phyloP scores from a whole-genome alignment of 2,329 filamentous ascomycete genomes.

The Neocucurbitaria cava region DNA sequence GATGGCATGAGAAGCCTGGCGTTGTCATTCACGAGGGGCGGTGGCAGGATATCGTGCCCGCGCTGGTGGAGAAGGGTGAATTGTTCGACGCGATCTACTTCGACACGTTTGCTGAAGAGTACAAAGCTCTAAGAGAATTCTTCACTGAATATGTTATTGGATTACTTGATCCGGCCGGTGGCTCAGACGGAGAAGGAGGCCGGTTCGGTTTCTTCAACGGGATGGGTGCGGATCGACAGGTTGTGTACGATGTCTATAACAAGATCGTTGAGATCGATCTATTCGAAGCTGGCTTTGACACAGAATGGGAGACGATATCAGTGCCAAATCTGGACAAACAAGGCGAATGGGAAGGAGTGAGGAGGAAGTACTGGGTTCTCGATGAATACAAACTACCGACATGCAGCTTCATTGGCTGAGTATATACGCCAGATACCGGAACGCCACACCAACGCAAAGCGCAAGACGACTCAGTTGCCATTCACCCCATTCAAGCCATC shows the following conservation, averaged over 20 bases:
- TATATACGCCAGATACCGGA: slow-evolving; percentile 10
- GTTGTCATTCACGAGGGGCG: slow-evolving; percentile 57
- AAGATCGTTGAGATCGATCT: slow-evolving; percentile 89
- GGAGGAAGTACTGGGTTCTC: slow-evolving; percentile 88
- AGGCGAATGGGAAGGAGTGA: slow-evolving; percentile 87
- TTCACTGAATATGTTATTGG: slow-evolving; percentile 87
- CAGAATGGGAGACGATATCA: slow-evolving; percentile 80
- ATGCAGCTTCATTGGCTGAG: slow-evolving; percentile 74
- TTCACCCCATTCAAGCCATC: slow-evolving; percentile 29
- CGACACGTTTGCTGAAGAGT: slow-evolving; percentile 96
- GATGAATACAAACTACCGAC: slow-evolving; percentile 77
- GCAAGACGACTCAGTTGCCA: slow-evolving; percentile 12
- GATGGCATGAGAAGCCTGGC: slow-evolving; percentile 58
- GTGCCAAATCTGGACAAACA: slow-evolving; percentile 75
- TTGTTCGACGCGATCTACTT: slow-evolving; percentile 76
- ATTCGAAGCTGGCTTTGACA: slow-evolving; percentile 85
- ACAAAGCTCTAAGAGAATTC: slow-evolving; percentile 82
- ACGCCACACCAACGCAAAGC: slow-evolving; percentile 14
- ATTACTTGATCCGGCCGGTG: slow-evolving; percentile 67
- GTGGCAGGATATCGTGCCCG: slow-evolving; percentile 59
- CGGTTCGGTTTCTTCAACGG: slow-evolving; percentile 73
- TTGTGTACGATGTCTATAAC: slow-evolving; percentile 96
- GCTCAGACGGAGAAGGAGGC: slow-evolving; percentile 52
- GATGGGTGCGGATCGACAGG: slow-evolving; percentile 86
- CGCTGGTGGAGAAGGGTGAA: slow-evolving; percentile 52